Base-by-base conservation (phyloP, 169 alveolate species). In the Plasmodium knowlesi region DNA sequence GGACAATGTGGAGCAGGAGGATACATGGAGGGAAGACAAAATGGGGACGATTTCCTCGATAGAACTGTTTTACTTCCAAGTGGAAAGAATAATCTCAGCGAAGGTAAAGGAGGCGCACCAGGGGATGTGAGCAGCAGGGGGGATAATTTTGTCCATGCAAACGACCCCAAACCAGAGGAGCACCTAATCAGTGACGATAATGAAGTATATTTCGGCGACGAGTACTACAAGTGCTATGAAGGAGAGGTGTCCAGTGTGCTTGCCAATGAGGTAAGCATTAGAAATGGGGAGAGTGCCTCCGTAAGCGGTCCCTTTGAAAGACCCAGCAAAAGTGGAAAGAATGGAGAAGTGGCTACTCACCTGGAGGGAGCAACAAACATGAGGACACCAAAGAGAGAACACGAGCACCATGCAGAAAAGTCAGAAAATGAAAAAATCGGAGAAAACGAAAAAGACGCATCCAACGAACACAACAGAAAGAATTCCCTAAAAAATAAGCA, bases 161-260 rank as follows among this genome's bases (percentile, higher is more conserved):
- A 22, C 1, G 71, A 41, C 19, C n/a, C 28, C 12, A 86, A 83
- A 61, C 39, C 41, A 34, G 53, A 74, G 70, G 53, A 71, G 14
- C 14, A 19, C 34, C 41, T 28, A 43, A 46, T 39, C 43, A 78
- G 43, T 34, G 80, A 76, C 25, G 82, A 76, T 30, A 57, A 78
- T 86, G 85, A 53, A 41, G 80, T 74, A 4, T 86, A 43, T 54
- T 86, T 86, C 43, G 93, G 93, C 25, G 81, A 86, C n/a, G 93
- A 86, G 25, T 19, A 41, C 28, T 84, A 86, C 25, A n/a, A 74
- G 30, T 83, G 28, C 72, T 83, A 12, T 83, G 61, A 57, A 34
- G 30, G 71, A 12, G 57, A 41, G 19, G 14, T 6, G 19, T 12
- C 37, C 28, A 43, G 16, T 0, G 54, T 19, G 34, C 3, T 19